Base-by-base conservation (phyloP, 1,284 basidiomycete species). In the Mycena sp. region DNA sequence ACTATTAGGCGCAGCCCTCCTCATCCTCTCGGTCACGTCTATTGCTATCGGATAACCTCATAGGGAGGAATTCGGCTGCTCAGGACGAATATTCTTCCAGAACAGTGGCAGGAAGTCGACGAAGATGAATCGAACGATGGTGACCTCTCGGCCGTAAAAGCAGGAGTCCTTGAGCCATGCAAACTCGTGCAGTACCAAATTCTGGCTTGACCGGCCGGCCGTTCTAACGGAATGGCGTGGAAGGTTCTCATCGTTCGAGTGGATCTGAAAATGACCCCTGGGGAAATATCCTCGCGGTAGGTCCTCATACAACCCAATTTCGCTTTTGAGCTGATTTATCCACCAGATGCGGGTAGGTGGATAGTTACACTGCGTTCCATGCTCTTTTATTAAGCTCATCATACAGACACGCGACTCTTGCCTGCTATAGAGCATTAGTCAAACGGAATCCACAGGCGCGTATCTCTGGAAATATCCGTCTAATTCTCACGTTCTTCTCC, bases 361-460 rank as follows among this genome's bases (percentile, higher is more conserved):
- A 4, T 6, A 4, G 40, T 44, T 51, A 6, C 12, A 35, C 44
- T 25, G 9, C 14, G 16, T 29, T 21, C 29, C 28, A 28, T n/a
- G n/a, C 25, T 48, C 16, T 59, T 63, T 63, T 67, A 56, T 57
- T 45, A 16, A 16, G 37, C 19, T 12, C 21, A 30, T 28, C 16
- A 23, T 12, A 41, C 55, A 95, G 94, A n/a, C 93, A 96, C 69
- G 96, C 95, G 12, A 97, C 96, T 9, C 79, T 98, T 28, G 92
- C 94, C n/a, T 97, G 95, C 77, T 98, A 97, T 74, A 94, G 94
- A 77, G 85, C 89, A 0, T 79, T 98, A 16, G 71, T 83, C 46
- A 87, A 87, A 70, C 83, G 83, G 25, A 98, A 98, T 76, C 89
- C 92, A 11, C 76, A 83, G 68, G 93, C 91, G 69, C 68, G 82